Percentiles rank a stretch among this genome's conserved stretches.
Evolutionary conservation across 2,329 filamentous ascomycete species (phyloP).

Genomic region (Fusarium cyanostomum): DNA sequence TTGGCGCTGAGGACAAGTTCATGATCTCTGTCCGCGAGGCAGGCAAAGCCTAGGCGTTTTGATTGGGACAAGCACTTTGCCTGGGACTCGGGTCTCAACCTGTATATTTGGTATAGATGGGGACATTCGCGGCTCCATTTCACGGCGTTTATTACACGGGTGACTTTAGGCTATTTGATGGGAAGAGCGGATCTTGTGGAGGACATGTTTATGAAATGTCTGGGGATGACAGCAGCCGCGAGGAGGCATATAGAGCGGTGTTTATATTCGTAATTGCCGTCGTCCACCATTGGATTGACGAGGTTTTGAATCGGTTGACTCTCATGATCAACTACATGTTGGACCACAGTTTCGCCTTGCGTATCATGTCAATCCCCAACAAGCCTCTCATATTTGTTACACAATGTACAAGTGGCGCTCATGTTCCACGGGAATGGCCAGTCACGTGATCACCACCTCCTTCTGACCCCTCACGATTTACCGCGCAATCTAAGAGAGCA

Average conservation of each 20-base stretch:
- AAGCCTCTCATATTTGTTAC: background rate
- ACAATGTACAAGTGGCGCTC: background rate
- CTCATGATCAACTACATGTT: constrained; percentile 5
- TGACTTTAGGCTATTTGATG: constrained; percentile 29
- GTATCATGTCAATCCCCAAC: background rate
- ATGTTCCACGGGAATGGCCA: background rate
- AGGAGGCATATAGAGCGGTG: constrained; percentile 28
- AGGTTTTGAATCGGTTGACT: constrained; percentile 33
- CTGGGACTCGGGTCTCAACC: constrained; percentile 21
- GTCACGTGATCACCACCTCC: constrained; percentile 38
- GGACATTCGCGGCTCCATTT: constrained; percentile 37
- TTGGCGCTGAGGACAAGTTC: constrained; percentile 59
- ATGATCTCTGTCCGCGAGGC: constrained; percentile 50
- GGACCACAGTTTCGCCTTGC: constrained; percentile 8
- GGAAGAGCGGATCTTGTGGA: constrained; percentile 19
- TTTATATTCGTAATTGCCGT: constrained; percentile 33
- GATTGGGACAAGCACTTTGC: constrained; percentile 6
- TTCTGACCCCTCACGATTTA: constrained; percentile 32
- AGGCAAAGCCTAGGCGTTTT: constrained; percentile 44
- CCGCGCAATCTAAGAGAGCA: constrained; percentile 23
- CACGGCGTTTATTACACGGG: constrained; percentile 39
- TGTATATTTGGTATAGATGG: constrained; percentile 44
- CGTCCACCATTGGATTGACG: constrained; percentile 23
- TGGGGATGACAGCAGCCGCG: constrained; percentile 5
- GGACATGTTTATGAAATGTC: constrained; percentile 30